phyloP scores from a whole-genome alignment of 2,329 filamentous ascomycete genomes.

The Zasmidium citrigriseum region DNA sequence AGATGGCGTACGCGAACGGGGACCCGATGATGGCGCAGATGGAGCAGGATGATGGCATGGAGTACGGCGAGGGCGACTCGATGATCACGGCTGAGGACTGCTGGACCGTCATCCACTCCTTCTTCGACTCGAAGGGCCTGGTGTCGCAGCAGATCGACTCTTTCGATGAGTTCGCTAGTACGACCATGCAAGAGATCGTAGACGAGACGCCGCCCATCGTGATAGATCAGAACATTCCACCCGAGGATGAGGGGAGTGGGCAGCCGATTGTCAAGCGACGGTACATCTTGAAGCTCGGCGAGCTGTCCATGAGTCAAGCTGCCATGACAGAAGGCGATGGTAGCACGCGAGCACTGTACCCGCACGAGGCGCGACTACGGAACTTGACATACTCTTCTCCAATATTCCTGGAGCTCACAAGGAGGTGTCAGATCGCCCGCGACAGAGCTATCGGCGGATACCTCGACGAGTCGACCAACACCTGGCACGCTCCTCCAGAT shows the following conservation, averaged over 20 bases:
- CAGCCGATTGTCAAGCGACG: slow-evolving; percentile 78
- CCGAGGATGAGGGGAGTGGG: slow-evolving; percentile 67
- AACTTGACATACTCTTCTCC: slow-evolving; percentile 95
- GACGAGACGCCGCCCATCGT: slow-evolving; percentile 88
- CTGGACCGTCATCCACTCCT: slow-evolving; percentile 96
- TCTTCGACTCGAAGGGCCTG: slow-evolving; percentile 93
- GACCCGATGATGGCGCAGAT: slow-evolving; percentile 27
- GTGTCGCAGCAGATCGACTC: slow-evolving; percentile 98
- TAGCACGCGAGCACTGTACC: slow-evolving; percentile 78
- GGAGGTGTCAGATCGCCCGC: slow-evolving; percentile 79
- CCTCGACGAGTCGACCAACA: slow-evolving; percentile 66
- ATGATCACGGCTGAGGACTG: slow-evolving; percentile 92
- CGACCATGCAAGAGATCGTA: slow-evolving; percentile 91
- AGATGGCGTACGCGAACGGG: slow-evolving; percentile 25
- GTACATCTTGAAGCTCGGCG: slow-evolving; percentile 93
- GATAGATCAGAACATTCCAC: slow-evolving; percentile 88
- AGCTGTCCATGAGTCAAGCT: slow-evolving; percentile 83
- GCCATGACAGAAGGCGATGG: slow-evolving; percentile 93
- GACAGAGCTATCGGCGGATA: slow-evolving; percentile 67
- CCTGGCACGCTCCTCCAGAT: slow-evolving; percentile 28
- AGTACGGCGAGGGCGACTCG: slow-evolving; percentile 28
- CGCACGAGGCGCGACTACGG: slow-evolving; percentile 91
- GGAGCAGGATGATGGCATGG: slow-evolving; percentile 18
- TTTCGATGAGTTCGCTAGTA: slow-evolving; percentile 94
- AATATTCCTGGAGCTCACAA: slow-evolving; percentile 84